Conservation (phyloP, 345 rosid genomes). For the Rhizophora mangle region DNA sequence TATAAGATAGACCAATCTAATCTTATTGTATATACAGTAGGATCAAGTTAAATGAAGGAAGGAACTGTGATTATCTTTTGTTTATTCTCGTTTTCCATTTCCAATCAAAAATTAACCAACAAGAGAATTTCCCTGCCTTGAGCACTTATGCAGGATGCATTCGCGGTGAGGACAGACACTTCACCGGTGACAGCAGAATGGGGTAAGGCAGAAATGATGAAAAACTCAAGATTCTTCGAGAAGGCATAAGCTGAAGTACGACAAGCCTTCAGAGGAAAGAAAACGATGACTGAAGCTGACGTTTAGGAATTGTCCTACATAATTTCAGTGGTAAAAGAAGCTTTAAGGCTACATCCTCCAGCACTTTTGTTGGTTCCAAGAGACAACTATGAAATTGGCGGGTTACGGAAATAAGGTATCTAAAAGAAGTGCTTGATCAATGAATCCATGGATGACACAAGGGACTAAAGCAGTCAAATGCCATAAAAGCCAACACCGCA, state of each 20-base stretch:
- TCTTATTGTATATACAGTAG: no score
- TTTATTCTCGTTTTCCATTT: no score
- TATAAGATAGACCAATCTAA: no score
- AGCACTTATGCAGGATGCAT: not conserved
- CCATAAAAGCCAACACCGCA: not conserved
- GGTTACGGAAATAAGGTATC: not conserved
- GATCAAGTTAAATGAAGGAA: no score
- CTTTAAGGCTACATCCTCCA: not conserved
- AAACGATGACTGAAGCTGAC: not conserved
- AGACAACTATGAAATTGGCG: not conserved
- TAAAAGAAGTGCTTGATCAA: no score
- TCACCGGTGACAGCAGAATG: not conserved
- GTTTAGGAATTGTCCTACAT: not conserved
- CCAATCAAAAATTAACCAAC: no score
- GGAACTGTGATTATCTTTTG: no score
- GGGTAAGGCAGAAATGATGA: not conserved
- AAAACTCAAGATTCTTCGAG: not conserved
- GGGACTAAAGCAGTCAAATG: no score
- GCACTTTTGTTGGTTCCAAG: not conserved
- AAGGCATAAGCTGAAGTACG: not conserved
- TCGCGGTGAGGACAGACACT: not conserved
- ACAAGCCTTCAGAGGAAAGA: not conserved
- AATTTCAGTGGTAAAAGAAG: not conserved
- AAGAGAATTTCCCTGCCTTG: no score
- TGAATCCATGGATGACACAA: no score